Conservation (phyloP, 1,139 yeast genomes). For the Nakaseomyces uthaithaninus region DNA sequence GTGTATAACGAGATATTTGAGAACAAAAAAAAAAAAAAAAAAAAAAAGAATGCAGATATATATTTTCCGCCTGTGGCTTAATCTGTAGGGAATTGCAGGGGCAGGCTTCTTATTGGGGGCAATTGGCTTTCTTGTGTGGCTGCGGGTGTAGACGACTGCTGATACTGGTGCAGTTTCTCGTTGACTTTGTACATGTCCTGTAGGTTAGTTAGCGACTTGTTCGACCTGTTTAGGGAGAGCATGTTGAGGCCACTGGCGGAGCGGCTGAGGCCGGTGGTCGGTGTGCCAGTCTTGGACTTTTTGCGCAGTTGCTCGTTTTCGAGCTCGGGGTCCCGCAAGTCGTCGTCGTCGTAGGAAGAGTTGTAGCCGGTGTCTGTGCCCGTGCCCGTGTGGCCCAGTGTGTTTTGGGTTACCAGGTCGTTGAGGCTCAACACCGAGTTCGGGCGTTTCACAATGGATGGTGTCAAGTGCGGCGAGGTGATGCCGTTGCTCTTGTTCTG, state of each 20-base stretch:
- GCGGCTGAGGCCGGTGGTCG: slow-evolving; percentile 20
- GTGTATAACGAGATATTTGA: neutral
- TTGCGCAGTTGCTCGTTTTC: slow-evolving; percentile 17
- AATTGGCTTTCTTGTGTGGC: slow-evolving; percentile 11
- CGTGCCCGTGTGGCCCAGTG: slow-evolving; percentile 32
- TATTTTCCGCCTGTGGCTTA: slow-evolving; percentile 9
- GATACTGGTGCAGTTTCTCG: slow-evolving; percentile 13
- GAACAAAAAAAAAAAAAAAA: neutral
- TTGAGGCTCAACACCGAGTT: slow-evolving; percentile 23
- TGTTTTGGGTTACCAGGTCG: slow-evolving; percentile 17
- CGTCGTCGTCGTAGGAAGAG: slow-evolving; percentile 16
- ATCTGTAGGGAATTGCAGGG: slow-evolving; percentile 28
- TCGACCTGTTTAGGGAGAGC: slow-evolving; percentile 3
- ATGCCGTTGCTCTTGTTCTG: slow-evolving; percentile 6
- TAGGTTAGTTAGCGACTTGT: slow-evolving; percentile 2
- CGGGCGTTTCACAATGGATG: slow-evolving; percentile 17
- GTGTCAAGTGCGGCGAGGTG: slow-evolving; percentile 6
- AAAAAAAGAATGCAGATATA: neutral
- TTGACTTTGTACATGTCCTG: slow-evolving; percentile 13
- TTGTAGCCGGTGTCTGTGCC: slow-evolving; percentile 24
- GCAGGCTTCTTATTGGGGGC: slow-evolving; percentile 30
- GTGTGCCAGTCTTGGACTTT: slow-evolving; percentile 23
- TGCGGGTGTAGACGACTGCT: slow-evolving; percentile 7
- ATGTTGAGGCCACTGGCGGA: slow-evolving; percentile 16
- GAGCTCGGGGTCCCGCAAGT: slow-evolving; percentile 13